Evolutionary conservation across 768 basidiomycete species (phyloP).

Genomic region (Boletales sp.): DNA sequence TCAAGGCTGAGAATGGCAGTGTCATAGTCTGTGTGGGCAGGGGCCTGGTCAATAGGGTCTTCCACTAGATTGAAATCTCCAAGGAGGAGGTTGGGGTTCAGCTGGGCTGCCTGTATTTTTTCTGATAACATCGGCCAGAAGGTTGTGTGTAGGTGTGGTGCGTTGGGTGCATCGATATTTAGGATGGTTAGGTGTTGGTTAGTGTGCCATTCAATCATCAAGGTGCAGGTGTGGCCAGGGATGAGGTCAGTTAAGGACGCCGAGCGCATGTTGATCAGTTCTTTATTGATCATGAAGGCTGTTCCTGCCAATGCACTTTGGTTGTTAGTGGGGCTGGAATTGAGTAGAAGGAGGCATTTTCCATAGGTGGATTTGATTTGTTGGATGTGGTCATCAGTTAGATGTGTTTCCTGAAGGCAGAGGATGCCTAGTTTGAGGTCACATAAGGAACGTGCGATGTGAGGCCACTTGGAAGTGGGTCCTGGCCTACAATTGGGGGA

Average conservation of each 20-base stretch:
- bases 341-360: too few species aligned
- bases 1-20: conserved; percentile 13
- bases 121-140: conserved; percentile 26
- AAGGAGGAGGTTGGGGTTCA: conserved; percentile 29
- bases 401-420: not conserved
- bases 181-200: conserved; percentile 20
- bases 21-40: conserved; percentile 17
- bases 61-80: conserved; percentile 45
- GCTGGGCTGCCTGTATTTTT: too few species aligned
- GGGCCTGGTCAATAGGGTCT: conserved; percentile 35
- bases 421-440: not conserved
- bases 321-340: too few species aligned
- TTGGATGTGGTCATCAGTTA: not conserved
- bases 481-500: too few species aligned
- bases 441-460: too few species aligned
- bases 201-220: too few species aligned
- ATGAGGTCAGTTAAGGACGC: too few species aligned
- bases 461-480: too few species aligned
- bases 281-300: not conserved
- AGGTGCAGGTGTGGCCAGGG: not conserved
- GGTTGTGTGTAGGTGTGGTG: conserved; percentile 16
- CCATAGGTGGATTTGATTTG: not conserved
- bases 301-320: not conserved
- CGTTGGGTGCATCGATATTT: conserved; percentile 37
- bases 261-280: not conserved